These are phyloP conservation scores for Aspergillaceae sp. DNA, from an alignment of 2,329 filamentous ascomycete genomes.

Conservation along the genomic window DNA sequence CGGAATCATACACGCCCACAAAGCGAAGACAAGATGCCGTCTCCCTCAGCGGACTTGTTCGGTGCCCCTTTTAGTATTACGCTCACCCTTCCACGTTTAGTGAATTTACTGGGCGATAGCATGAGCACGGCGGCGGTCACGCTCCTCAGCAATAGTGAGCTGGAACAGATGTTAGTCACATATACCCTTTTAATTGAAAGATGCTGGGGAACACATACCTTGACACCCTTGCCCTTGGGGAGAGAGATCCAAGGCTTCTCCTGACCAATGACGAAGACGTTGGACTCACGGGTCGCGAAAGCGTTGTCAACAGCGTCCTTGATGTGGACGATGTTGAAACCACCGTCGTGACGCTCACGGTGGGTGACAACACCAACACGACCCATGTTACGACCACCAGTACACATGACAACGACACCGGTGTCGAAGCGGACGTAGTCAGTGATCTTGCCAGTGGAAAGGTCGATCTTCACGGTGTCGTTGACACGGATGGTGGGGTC, in stretches of 20 bases:
- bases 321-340: constrained; percentile 99
- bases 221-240: constrained; percentile 99
- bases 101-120: constrained; percentile 37
- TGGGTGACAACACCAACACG: constrained; percentile 99
- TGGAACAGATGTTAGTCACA: constrained; percentile 23
- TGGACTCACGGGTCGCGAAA: constrained; percentile 97
- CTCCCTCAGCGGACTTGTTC: constrained; percentile 22
- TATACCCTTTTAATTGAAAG: not conserved
- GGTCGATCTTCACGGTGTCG: constrained; percentile 99
- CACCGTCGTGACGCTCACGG: constrained; percentile 99
- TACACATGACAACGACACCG: constrained; percentile 95
- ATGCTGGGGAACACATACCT: constrained; percentile 41
- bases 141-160: constrained; percentile 97
- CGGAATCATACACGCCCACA: constrained; percentile 27
- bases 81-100: constrained; percentile 12
- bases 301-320: constrained; percentile 99
- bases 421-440: constrained; percentile 99
- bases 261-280: constrained; percentile 98
- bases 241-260: constrained; percentile 99
- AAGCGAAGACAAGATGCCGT: constrained; percentile 31
- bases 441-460: constrained; percentile 91
- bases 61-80: constrained; percentile 26
- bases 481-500: constrained; percentile 99
- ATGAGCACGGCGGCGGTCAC: constrained; percentile 85
- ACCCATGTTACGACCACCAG: constrained; percentile 99